These are phyloP conservation scores for Malassezia restricta DNA, from an alignment of 1,284 basidiomycete genomes.

Conservation along the genomic window DNA sequence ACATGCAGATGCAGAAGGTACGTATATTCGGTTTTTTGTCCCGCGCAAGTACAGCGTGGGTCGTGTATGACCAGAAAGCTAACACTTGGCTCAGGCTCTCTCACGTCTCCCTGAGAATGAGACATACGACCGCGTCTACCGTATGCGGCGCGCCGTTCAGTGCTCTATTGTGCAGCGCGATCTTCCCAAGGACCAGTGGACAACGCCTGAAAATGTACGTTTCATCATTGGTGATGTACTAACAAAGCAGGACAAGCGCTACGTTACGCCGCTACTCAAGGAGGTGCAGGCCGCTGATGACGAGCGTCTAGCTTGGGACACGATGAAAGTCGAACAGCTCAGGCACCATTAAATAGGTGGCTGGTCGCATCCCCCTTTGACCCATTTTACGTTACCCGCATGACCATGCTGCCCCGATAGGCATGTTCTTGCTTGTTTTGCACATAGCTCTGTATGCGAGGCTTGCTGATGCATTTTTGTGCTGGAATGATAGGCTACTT, in stretches of 20 bases:
- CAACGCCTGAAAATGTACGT: constrained; percentile 61
- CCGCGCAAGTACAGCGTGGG: background rate
- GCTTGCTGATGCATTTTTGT: too few relatives aligned
- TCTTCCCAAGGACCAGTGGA: constrained; percentile 77
- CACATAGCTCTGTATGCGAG: background rate
- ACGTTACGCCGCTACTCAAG: constrained; percentile 69
- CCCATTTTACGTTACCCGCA: background rate
- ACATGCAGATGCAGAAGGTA: constrained; percentile 71
- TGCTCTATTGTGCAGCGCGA: constrained; percentile 67
- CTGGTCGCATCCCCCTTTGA: background rate
- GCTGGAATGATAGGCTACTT: too few relatives aligned
- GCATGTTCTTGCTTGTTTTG: background rate
- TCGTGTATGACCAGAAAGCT: background rate
- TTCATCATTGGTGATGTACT: constrained; percentile 30
- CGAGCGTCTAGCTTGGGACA: constrained; percentile 78
- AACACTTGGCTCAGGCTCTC: constrained; percentile 46
- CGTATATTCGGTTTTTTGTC: constrained; percentile 13
- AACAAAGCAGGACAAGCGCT: constrained; percentile 65
- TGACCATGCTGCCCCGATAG: background rate
- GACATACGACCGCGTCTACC: constrained; percentile 79
- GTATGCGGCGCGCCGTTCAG: constrained; percentile 73
- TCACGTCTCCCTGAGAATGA: constrained; percentile 66
- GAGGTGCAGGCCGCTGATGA: constrained; percentile 64
- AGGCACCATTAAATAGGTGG: background rate
- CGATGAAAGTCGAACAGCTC: constrained; percentile 38